Base-by-base conservation (phyloP, 495 filamentous ascomycete species). In the Astrothelium macrocarpum region DNA sequence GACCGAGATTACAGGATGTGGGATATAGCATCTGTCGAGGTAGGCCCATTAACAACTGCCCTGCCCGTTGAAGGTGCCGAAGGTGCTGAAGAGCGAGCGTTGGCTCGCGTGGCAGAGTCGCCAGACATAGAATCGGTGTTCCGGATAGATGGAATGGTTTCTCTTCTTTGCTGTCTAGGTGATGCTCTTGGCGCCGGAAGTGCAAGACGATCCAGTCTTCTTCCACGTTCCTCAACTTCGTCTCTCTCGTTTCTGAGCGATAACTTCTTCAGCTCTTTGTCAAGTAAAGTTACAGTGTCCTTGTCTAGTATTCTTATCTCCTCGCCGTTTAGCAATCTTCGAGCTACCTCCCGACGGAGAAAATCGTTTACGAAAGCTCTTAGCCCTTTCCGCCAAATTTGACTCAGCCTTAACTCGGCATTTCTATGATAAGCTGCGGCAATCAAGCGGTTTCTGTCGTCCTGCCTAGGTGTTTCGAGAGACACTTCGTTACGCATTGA, bases 311-410 rank as follows among this genome's bases (percentile, higher is more conserved):
- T 26, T 20, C 49, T 56, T 5, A 56, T 29, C 25, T 56, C 49
- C 49, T 56, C 49, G 23, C 49, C 49, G 20, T 56, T 25, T 25
- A 9, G 25, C 49, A 56, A 29, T 29, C 49, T 56, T 56, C 49
- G 49, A 25, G 23, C 25, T 2, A 56, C 25, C 49, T 56, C 49
- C 29, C 49, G 26, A 16, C 49, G 49, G 49, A 56, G 3, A 16
- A 56, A 28, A 29, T 56, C 49, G 25, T 56, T 56, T 9, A 56
- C 29, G 49, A 56, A 56, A 56, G 49, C 49, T 56, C 49, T 20
- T 9, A 25, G 49, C 7, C 49, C 49, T 26, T 2, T 9, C 5
- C 49, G 49, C 49, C 49, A 56, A 29, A 56, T 56, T 16, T 56
- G 49, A 25, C 49, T 29, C 49, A 56, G 49, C 25, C 16, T 56